These are phyloP conservation scores for Xylaria scruposa DNA, from an alignment of 495 filamentous ascomycete genomes.

Conservation along the genomic window DNA sequence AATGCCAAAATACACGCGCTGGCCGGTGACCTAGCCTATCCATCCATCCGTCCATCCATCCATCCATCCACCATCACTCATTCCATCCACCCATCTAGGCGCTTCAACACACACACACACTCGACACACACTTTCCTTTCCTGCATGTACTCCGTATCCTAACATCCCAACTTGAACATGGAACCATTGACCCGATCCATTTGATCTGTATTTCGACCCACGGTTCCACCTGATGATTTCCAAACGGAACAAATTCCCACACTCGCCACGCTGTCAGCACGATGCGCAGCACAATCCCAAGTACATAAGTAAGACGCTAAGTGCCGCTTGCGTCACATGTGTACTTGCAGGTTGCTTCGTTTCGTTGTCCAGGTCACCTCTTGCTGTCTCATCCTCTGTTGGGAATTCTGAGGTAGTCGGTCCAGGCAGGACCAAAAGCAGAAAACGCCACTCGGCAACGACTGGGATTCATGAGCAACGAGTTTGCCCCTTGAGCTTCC, in stretches of 20 bases:
- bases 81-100: background rate
- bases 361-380: slow-evolving; percentile 1
- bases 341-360: slow-evolving; percentile 10
- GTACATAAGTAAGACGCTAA: background rate
- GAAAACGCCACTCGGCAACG: background rate
- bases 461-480: background rate
- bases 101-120: background rate
- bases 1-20: background rate
- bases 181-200: background rate
- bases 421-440: background rate
- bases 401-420: background rate
- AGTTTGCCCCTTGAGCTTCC: background rate
- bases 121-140: background rate
- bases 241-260: slow-evolving; percentile 19
- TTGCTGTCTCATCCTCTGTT: background rate
- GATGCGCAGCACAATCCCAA: background rate
- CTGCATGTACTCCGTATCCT: slow-evolving; percentile 13
- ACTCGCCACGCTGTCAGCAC: slow-evolving; percentile 16
- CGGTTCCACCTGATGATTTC: background rate
- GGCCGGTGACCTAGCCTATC: background rate
- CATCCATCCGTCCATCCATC: background rate
- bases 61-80: slow-evolving; percentile 13
- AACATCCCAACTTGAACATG: slow-evolving; percentile 2
- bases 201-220: background rate
- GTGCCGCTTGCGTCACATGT: slow-evolving; percentile 18